phyloP scores from a whole-genome alignment of 2,329 filamentous ascomycete genomes.

The Monosporascus cannonballus region DNA sequence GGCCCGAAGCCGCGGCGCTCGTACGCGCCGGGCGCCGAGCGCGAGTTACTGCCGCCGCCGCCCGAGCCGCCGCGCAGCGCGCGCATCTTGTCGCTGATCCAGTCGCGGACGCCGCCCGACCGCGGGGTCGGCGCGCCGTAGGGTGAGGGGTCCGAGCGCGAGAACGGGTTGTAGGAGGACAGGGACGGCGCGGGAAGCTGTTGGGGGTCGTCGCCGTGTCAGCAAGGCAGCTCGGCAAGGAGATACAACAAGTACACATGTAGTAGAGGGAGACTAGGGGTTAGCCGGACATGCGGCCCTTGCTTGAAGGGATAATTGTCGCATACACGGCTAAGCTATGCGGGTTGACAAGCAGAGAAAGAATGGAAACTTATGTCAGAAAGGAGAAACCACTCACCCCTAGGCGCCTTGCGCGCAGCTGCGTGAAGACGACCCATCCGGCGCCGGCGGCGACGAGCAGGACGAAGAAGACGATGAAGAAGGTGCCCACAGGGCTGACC shows the following conservation, averaged over 20 bases:
- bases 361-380: neutral
- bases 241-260: neutral
- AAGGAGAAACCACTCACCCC: conserved; percentile 46
- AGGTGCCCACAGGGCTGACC: conserved; percentile 56
- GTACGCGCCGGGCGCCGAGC: conserved; percentile 65
- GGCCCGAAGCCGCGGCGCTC: conserved; percentile 61
- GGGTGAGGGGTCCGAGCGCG: conserved; percentile 35
- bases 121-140: conserved; percentile 49
- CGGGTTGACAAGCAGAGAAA: neutral
- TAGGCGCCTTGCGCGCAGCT: conserved; percentile 65
- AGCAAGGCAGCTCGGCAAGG: neutral
- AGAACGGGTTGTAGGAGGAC: conserved; percentile 67
- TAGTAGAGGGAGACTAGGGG: neutral
- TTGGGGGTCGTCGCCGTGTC: conserved; percentile 2
- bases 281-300: neutral
- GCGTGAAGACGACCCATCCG: conserved; percentile 66
- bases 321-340: neutral
- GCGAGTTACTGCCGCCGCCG: conserved; percentile 54
- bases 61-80: conserved; percentile 46
- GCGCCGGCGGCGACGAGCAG: conserved; percentile 49
- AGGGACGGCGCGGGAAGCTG: conserved; percentile 65
- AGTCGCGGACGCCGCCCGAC: conserved; percentile 60
- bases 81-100: conserved; percentile 62
- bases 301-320: neutral
- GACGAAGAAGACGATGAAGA: conserved; percentile 68